These are phyloP conservation scores for Aspergillus hiratsukae DNA, from an alignment of 2,329 filamentous ascomycete species.

Conservation along the genomic window DNA sequence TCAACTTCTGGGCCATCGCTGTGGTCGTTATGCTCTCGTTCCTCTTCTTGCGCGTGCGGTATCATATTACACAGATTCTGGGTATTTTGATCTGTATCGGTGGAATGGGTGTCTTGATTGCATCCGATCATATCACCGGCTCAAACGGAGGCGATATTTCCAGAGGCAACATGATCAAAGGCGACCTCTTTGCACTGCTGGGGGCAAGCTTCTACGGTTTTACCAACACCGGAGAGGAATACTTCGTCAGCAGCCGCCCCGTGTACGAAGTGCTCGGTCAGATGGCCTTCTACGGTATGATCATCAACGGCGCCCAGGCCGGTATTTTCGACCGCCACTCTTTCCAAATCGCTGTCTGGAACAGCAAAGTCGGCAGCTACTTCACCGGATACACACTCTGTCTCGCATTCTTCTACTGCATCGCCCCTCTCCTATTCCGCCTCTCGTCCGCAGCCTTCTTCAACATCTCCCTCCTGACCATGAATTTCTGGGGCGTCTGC, in stretches of 20 bases:
- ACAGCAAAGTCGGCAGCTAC: slow-evolving; percentile 69
- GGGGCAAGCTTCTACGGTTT: slow-evolving; percentile 90
- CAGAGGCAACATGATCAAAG: slow-evolving; percentile 70
- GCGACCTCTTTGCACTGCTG: slow-evolving; percentile 84
- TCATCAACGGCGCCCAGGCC: slow-evolving; percentile 88
- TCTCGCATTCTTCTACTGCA: slow-evolving; percentile 78
- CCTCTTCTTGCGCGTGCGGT: slow-evolving; percentile 76
- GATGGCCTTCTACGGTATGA: slow-evolving; percentile 78
- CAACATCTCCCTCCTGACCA: slow-evolving; percentile 89
- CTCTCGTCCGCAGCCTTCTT: slow-evolving; percentile 91
- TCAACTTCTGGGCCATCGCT: slow-evolving; percentile 98
- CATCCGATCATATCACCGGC: slow-evolving; percentile 76
- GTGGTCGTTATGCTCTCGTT: slow-evolving; percentile 85
- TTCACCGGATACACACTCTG: slow-evolving; percentile 84
- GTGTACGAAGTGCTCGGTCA: slow-evolving; percentile 92
- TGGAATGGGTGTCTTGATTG: slow-evolving; percentile 82
- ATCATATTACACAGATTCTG: slow-evolving; percentile 76
- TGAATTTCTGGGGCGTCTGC: slow-evolving; percentile 95
- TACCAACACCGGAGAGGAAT: slow-evolving; percentile 89
- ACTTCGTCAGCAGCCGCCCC: slow-evolving; percentile 79
- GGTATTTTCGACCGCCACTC: slow-evolving; percentile 82
- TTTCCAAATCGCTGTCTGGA: slow-evolving; percentile 64
- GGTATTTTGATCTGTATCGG: slow-evolving; percentile 90
- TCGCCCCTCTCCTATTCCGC: slow-evolving; percentile 82
- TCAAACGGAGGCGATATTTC: slow-evolving; percentile 59